phyloP scores from a whole-genome alignment of 345 rosid species.

The Populus ilicifolia region DNA sequence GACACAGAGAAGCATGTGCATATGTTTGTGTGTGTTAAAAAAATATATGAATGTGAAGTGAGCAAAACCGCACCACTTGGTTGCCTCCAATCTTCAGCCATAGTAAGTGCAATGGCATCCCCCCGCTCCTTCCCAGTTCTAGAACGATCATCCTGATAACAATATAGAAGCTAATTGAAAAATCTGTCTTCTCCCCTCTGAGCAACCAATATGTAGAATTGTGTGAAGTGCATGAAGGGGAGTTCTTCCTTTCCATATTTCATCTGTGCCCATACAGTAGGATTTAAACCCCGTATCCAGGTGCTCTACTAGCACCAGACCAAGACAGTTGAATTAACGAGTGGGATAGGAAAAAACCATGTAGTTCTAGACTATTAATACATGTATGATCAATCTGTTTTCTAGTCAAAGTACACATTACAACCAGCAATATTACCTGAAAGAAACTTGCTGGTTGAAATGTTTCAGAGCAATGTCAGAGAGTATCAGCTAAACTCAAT shows the following conservation, averaged over 20 bases:
- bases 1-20: background rate
- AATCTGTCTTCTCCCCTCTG: background rate
- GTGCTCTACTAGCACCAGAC: background rate
- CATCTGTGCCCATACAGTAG: too few relatives aligned
- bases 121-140: conserved; percentile 54
- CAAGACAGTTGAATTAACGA: background rate
- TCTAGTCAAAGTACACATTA: background rate
- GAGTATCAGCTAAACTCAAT: background rate
- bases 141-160: conserved; percentile 55
- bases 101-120: conserved; percentile 65
- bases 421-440: background rate
- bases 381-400: too few relatives aligned
- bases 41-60: background rate
- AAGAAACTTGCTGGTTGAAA: background rate
- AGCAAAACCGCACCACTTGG: conserved; percentile 43
- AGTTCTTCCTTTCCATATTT: background rate
- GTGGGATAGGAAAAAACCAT: too few relatives aligned
- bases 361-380: too few relatives aligned
- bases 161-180: background rate
- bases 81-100: conserved; percentile 51
- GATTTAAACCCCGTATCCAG: background rate
- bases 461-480: background rate
- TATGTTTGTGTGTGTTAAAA: too few relatives aligned
- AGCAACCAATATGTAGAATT: background rate
- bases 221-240: background rate